Conservation (phyloP, 1,284 basidiomycete genomes). For the Ustilago loliicola region DNA sequence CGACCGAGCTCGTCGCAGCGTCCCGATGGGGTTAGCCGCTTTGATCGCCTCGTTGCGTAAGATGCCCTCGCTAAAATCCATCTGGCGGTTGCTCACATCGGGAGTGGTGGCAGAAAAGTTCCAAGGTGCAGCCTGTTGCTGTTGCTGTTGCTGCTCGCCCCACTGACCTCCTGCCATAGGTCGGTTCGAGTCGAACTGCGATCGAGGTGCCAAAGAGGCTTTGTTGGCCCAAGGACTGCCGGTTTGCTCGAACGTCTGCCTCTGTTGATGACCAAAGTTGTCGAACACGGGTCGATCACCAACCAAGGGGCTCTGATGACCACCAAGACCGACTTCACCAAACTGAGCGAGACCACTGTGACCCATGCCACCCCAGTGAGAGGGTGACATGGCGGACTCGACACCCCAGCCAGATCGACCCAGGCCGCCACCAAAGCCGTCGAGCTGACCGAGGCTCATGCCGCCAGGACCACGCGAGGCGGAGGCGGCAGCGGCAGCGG, state of each 20-base stretch:
- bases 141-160: conserved; percentile 31
- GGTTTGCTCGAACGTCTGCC: conserved; percentile 30
- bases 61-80: conserved; percentile 40
- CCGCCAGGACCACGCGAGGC: conserved; percentile 37
- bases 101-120: conserved; percentile 36
- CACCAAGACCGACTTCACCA: conserved; percentile 36
- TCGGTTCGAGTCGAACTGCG: conserved; percentile 39
- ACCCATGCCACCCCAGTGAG: conserved; percentile 44
- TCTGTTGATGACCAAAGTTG: conserved; percentile 33
- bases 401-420: conserved; percentile 41
- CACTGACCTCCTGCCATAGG: conserved; percentile 37
- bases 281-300: conserved; percentile 43
- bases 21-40: conserved; percentile 49
- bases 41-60: conserved; percentile 43
- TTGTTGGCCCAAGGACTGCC: conserved; percentile 48
- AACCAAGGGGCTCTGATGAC: conserved; percentile 40
- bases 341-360: conserved; percentile 44
- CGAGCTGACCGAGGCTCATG: conserved; percentile 44
- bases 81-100: conserved; percentile 40
- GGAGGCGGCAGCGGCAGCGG: conserved; percentile 48
- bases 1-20: conserved; percentile 48
- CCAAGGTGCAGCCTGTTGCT: conserved; percentile 26
- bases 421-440: conserved; percentile 33
- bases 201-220: conserved; percentile 38
- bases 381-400: conserved; percentile 36